A percentile compares a stretch with the other conserved stretches of the same genome.
phyloP scores from a whole-genome alignment of 768 basidiomycete genomes.

The Leucosporidium creatinivorum region DNA sequence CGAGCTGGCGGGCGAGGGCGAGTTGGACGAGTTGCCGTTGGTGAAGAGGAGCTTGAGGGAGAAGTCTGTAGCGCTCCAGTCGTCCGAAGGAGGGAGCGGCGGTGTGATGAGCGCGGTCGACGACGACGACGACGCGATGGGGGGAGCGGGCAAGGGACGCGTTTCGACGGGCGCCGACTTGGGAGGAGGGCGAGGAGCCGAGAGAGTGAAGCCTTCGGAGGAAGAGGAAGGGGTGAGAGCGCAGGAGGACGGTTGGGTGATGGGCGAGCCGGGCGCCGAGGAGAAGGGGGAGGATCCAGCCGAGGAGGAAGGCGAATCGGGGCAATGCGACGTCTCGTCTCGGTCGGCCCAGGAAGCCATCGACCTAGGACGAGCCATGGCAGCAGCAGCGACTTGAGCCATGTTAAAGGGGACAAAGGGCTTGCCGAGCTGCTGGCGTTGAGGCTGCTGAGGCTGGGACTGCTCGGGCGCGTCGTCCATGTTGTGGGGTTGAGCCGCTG shows the following conservation, averaged over 20 bases:
- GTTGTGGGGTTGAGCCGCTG: no score
- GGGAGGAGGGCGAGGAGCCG: neutral
- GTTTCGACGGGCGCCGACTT: constrained; percentile 2
- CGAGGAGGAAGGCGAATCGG: neutral
- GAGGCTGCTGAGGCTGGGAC: no score
- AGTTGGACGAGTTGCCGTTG: neutral
- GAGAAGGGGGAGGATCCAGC: neutral
- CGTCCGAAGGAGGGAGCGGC: constrained; percentile 13
- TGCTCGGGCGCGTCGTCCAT: no score
- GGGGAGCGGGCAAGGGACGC: neutral
- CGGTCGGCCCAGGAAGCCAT: constrained; percentile 24
- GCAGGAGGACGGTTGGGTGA: constrained; percentile 29
- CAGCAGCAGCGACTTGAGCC: constrained; percentile 21
- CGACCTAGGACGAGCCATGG: constrained; percentile 19
- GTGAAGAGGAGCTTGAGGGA: constrained; percentile 33
- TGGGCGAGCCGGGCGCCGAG: constrained; percentile 17
- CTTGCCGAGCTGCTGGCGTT: no score
- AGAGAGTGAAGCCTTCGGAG: constrained; percentile 23
- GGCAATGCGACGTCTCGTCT: neutral
- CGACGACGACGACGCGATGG: no score
- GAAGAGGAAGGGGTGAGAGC: constrained; percentile 32
- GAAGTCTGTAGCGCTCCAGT: constrained; percentile 27
- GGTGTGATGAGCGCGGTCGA: constrained; percentile 9
- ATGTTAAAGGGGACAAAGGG: constrained; percentile 18
- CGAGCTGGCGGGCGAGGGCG: neutral